Percentiles rank a stretch among this genome's conserved stretches.
Evolutionary conservation across 805 yeast genomes (phyloP).

Genomic region (Ogataea henricii): DNA sequence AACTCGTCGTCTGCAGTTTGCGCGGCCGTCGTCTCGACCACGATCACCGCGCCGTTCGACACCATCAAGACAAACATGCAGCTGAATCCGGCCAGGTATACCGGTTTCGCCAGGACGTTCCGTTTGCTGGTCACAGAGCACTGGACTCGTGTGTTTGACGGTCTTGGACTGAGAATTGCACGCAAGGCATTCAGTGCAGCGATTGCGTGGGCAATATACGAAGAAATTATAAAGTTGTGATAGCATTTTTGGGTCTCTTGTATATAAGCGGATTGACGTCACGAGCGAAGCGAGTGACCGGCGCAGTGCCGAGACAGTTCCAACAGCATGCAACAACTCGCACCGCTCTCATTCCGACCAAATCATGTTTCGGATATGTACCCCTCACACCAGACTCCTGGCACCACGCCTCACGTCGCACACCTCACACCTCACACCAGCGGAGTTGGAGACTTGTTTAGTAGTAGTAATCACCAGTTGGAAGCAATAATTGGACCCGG

Average conservation of each 20-base stretch:
- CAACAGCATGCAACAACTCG: too few relatives aligned
- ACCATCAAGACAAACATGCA: conserved; percentile 92
- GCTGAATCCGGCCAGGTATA: conserved; percentile 53
- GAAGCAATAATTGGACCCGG: too few relatives aligned
- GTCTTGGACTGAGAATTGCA: conserved; percentile 74
- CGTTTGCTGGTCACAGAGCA: conserved; percentile 47
- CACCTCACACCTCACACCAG: too few relatives aligned
- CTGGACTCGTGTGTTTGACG: conserved; percentile 68
- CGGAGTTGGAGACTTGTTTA: too few relatives aligned
- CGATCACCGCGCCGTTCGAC: conserved; percentile 92
- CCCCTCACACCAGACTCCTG: too few relatives aligned
- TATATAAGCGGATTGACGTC: background rate
- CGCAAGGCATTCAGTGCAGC: conserved; percentile 92
- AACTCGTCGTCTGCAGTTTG: conserved; percentile 75
- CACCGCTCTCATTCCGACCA: too few relatives aligned
- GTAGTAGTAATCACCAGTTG: too few relatives aligned
- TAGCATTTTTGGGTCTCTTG: too few relatives aligned
- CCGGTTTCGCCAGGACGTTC: conserved; percentile 44
- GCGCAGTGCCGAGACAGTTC: too few relatives aligned
- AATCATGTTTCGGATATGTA: too few relatives aligned
- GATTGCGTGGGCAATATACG: conserved; percentile 96
- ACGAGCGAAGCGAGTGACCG: background rate
- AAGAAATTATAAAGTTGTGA: conserved; percentile 65
- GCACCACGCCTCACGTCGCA: too few relatives aligned
- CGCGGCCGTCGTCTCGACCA: conserved; percentile 80